Base-by-base conservation (phyloP, 352 stramenopile species). In the Globisporangium carolinianum region DNA sequence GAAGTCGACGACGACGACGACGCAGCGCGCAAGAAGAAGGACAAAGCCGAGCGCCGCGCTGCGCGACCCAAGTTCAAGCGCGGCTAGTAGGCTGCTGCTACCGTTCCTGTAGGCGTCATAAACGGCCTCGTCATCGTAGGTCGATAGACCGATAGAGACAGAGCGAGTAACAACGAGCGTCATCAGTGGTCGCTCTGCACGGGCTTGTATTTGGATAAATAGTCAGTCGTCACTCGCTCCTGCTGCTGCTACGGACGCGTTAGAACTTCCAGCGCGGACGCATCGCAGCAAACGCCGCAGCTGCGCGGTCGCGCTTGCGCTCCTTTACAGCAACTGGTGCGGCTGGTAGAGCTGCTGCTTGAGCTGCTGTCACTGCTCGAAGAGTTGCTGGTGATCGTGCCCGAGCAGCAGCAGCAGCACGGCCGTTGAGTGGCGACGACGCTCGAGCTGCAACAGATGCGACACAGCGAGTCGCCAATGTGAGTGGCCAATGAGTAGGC, bases 41-140 rank as follows among this genome's bases (percentile, higher is more conserved):
- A 90, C 48, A 92, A 92, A 57, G 79, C 76, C 0, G 79, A 92
- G 47, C 79, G 80, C 53, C 82, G 82, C 56, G 76, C 75, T 43
- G 62, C 67, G 12, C 73, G 74, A 4, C 69, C 76, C 47, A 87
- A 85, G 54, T 83, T 78, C 57, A 67, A 68, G 14, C 69, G 76
- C 64, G 67, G 66, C 47, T 86, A 82, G 45, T 32, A 8, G 14
- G 24, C 24, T 32, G 24, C 24, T 65, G 35, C 48, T 36, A 6
- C 24, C 24, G 24, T 32, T 32, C 24, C 24, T 32, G 24, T 32
- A 3, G 24, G 24, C 24, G 24, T 32, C 24, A 32, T 32, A 32
- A 32, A 32, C 24, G 24, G 3, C 24, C 24, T 32, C 24, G 24
- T 32, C 24, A 32, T 32, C 24, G 24, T 32, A 32, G 24, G 24